Evolutionary conservation across 768 basidiomycete genomes (phyloP), one percentile per base, ranked within the genome.

Genomic region (Calocera cornea): DNA sequence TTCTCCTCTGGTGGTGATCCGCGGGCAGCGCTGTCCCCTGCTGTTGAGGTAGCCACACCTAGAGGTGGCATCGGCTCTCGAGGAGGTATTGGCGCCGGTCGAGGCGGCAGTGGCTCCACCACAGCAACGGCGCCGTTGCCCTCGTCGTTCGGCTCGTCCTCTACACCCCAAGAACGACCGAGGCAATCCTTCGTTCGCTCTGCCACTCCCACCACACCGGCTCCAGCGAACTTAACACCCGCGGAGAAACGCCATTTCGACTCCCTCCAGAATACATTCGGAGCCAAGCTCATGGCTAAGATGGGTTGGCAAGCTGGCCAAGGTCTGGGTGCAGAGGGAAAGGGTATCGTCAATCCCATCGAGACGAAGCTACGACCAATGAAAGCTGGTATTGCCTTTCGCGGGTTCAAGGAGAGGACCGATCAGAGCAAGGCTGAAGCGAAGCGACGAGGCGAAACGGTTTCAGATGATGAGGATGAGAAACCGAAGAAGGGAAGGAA

Each of bases 251-350:
- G 81, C n/a, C 95, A 97, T 74, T 95, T 99, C 76, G 81, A 78
- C 70, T 90, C 89, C 72, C 81, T 98, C 14, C 80, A 83, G 44
- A 83, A 85, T 17, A 81, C 88, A 0, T 87, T 92, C 69, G 95
- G 94, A 71, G 90, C 95, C 22, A 87, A 87, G 67, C 86, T 98
- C 84, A 84, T 99, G 27, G 84, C 84, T 34, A 98, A 95, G 79
- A 94, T 95, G 88, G 97, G 97, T 8, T 99, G 97, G 95, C 81
- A 87, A 73, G 79, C 87, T 0, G 74, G 87, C 2, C 81, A 81
- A 1, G 93, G 94, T 71, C 81, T 95, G 10, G 93, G 93, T 69
- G 76, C 82, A 1, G 77, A 78, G 1, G 87, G 88, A 0, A 86
- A 88, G 71, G 93, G 93, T 72, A 95, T 95, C 64, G 84, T 92